Base-by-base conservation (phyloP, 2,329 filamentous ascomycete genomes). In the Penicillium sp. region DNA sequence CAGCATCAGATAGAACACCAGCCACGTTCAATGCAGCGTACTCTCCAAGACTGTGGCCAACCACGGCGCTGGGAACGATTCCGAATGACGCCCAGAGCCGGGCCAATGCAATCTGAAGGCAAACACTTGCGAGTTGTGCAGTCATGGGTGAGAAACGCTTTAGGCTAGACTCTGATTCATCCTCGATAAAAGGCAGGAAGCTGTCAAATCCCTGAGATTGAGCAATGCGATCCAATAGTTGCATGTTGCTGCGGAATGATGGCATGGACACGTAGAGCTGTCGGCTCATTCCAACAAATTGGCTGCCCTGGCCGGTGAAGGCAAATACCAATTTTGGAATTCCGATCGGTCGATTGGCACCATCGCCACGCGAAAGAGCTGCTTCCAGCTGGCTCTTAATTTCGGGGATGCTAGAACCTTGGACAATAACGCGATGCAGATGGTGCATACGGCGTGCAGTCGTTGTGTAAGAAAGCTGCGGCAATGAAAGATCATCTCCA, bases 401-500 rank as follows among this genome's bases (percentile, higher is more conserved):
- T 19, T 33, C n/a, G 35, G 30, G 22, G 9, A 57, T 56, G 17
- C 13, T 56, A 7, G 53, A 58, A 6, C 56, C 59, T 10, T 22
- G 30, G 15, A 62, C n/a, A 15, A 51, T 49, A 2, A 56, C 47
- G 3, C 58, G 60, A 9, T 44, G 37, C 9, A n/a, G 24, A 55
- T 88, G 84, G 64, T 89, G 88, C 12, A 86, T 84, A 47, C 84
- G 83, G 24, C 88, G 84, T 7, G 88, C 88, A 2, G 87, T 89
- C 0, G 84, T 87, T 0, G 86, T 87, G 74, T 89, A 90, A 0
- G 87, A 82, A 1, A 91, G 75, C 56, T 85, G 76, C 17, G 0
- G 81, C 78, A 2, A 89, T 68, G 0, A 47, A 81, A 81, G 0
- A 67, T 51, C 24, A 0, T 81, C 80, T 2, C 83, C 79, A 1